Evolutionary conservation across 192 early-diverging fungal genomes (phyloP), one percentile per base, ranked within the genome.

Genomic region (Oehlia diaphana): DNA sequence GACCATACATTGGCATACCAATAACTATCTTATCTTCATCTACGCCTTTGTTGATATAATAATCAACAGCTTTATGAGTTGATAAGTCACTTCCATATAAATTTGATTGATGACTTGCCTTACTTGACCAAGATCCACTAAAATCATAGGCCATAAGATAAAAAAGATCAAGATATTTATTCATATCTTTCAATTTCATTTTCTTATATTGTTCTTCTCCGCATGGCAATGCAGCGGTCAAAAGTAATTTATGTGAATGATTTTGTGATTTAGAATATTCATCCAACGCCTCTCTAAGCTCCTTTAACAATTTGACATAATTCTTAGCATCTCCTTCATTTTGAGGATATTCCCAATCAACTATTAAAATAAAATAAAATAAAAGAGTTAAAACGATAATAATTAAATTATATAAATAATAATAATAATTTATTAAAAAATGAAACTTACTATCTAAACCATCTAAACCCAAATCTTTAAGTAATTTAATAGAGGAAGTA

Each of bases 131-230:
- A 35, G 88, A 81, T 2, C 92, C 92, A 1, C 87, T 82, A 65
- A 91, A 90, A 82, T 95, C 94, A 83, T 98, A 98, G 4, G 95
- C 89, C 98, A 99, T 99, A 63, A 98, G 81, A 80, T 96, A 94
- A 87, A 98, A 93, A 23, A 86, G 79, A 83, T 96, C 92, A 42
- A 94, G 87, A 50, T 90, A 90, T 28, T 87, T 85, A 9, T 88
- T 86, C 86, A 93, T 92, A 69, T 88, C 88, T 7, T 73, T 81
- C 53, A 95, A 85, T 26, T 88, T 81, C 65, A 93, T 79, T 21
- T 90, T 88, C 31, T 87, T 85, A 79, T 94, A 93, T n/a, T 90
- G 84, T 2, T 84, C 82, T 61, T 85, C 88, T 6, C 90, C 89
- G 26, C 91, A 90, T 9, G 92, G 89, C 63, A 93, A 89, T 23